Percentiles rank a stretch among this genome's conserved stretches.
Evolutionary conservation across 2,329 filamentous ascomycete genomes (phyloP).

Genomic region (Rhinocladiella similis): DNA sequence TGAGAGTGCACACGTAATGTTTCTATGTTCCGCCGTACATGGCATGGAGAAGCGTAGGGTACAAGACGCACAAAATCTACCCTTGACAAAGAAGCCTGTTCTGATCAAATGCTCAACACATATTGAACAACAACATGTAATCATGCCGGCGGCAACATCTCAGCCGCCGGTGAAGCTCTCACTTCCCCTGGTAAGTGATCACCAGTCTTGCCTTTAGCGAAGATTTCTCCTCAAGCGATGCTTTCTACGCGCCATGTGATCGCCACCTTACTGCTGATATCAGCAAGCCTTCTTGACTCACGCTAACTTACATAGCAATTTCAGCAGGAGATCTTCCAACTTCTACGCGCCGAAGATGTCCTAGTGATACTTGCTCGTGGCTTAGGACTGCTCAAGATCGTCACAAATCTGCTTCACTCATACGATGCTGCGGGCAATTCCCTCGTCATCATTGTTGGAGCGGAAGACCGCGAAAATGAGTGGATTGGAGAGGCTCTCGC

Average conservation of each 20-base stretch:
- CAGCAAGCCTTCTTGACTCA: background rate
- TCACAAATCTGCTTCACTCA: slow-evolving; percentile 94
- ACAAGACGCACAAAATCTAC: too few relatives aligned
- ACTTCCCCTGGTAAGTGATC: slow-evolving; percentile 54
- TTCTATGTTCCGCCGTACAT: too few relatives aligned
- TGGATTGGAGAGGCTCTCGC: slow-evolving; percentile 97
- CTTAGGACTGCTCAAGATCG: slow-evolving; percentile 83
- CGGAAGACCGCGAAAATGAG: slow-evolving; percentile 88
- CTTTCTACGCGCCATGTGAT: background rate
- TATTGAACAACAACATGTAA: slow-evolving; percentile 16
- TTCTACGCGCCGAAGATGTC: slow-evolving; percentile 87
- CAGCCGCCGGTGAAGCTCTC: slow-evolving; percentile 62
- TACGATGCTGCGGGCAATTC: slow-evolving; percentile 97
- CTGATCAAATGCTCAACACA: background rate
- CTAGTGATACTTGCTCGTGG: slow-evolving; percentile 89
- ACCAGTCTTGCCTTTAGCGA: background rate
- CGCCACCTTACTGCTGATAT: background rate
- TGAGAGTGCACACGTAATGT: too few relatives aligned
- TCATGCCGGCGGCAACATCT: slow-evolving; percentile 44
- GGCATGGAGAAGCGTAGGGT: too few relatives aligned
- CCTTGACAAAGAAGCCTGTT: too few relatives aligned
- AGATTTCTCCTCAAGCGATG: background rate
- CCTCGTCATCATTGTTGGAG: slow-evolving; percentile 82
- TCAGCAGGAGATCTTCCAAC: slow-evolving; percentile 92
- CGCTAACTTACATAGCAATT: slow-evolving; percentile 60